Conservation (phyloP, 2,329 filamentous ascomycete genomes). For the Aspergillus udagawae region DNA sequence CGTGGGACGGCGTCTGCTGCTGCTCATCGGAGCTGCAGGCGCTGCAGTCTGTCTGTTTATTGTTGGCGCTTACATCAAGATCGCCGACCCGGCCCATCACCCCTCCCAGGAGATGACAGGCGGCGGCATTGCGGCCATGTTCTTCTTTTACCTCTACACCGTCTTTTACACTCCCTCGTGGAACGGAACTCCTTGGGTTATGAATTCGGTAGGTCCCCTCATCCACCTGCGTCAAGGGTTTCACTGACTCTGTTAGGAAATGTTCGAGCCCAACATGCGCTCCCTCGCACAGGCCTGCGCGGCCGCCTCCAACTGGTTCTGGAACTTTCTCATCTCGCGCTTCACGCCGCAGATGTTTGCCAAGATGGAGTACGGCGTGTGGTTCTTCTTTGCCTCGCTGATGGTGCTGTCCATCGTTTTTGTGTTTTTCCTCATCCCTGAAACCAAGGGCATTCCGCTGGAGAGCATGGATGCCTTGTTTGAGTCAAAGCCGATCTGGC, state of each 20-base stretch:
- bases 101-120: conserved; percentile 20
- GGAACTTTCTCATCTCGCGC: conserved; percentile 36
- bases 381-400: conserved; percentile 63
- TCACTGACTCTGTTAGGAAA: conserved; percentile 45
- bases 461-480: conserved; percentile 63
- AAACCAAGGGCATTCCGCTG: conserved; percentile 63
- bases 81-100: conserved; percentile 26
- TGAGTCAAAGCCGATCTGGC: conserved; percentile 33
- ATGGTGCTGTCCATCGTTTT: conserved; percentile 57
- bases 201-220: conserved; percentile 51
- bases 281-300: conserved; percentile 70
- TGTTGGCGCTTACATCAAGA: conserved; percentile 35
- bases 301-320: conserved; percentile 35
- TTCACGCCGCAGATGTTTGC: conserved; percentile 43
- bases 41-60: conserved; percentile 48
- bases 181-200: conserved; percentile 74
- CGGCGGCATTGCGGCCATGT: conserved; percentile 44
- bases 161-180: conserved; percentile 69
- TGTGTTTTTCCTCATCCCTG: conserved; percentile 58
- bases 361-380: conserved; percentile 55
- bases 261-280: conserved; percentile 68
- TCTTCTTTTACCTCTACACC: conserved; percentile 73
- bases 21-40: conserved; percentile 61
- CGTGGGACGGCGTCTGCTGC: conserved; percentile 58
- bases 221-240: neutral